Evolutionary conservation across 192 early-diverging fungal genomes (phyloP), one percentile per base, ranked within the genome.

Genomic region (Coemansia sp.): DNA sequence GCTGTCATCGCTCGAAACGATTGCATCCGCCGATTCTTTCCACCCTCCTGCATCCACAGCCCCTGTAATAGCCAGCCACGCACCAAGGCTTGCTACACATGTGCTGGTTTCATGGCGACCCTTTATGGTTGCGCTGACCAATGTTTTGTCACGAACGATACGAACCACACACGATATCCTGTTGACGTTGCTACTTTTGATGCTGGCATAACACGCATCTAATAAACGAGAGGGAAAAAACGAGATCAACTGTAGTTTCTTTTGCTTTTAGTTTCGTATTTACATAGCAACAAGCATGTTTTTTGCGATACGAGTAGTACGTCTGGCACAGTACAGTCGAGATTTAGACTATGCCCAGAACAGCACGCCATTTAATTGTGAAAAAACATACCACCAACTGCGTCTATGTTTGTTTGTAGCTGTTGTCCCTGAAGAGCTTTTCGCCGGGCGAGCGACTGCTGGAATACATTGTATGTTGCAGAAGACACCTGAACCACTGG

Each of bases 391-490:
- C 57, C 57, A 41, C 42, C 57, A 16, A 9, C 26, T 16, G 12
- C n/a, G 18, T 41, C 9, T 13, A 18, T 41, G 9, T 15, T 59
- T 16, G 4, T 19, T 41, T 16, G 37, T 13, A 8, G 9, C 44
- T 32, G 13, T 32, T 32, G 32, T 50, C n/a, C 45, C n/a, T 53
- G 19, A 63, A 56, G 54, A 8, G 69, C 64, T 19, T 26, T 67
- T 19, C 70, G 72, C 60, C 43, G 67, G 18, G 44, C 58, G 12
- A 77, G 57, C 49, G 72, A 56, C 49, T 64, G 49, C 50, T 50
- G 65, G n/a, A 76, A 60, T 3, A 41, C 49, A 32, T 44, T 43
- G 45, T 74, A 65, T 19, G 61, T 59, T 18, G 58, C 23, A 38
- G 63, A 18, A n/a, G 75, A 52, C 47, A 74, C 75, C 32, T 56